These are phyloP conservation scores for Chlorella sp. DNA, from an alignment of 139 green algal species.

Conservation along the genomic window DNA sequence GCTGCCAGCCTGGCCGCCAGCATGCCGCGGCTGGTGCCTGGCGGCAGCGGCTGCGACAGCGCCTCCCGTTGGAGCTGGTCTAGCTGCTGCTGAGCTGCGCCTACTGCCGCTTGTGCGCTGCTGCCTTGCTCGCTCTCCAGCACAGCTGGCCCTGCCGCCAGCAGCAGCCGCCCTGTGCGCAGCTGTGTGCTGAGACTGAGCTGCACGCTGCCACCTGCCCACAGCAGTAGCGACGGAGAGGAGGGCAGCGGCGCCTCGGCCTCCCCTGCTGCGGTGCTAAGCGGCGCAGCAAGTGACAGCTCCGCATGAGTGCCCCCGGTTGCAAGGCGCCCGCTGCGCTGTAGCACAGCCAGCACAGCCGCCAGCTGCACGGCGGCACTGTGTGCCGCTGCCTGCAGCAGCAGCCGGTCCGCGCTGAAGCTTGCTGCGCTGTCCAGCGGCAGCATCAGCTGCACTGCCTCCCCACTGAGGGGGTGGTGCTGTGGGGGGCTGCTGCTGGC, in stretches of 20 bases:
- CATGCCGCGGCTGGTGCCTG: conserved; percentile 20
- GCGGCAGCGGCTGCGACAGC: conserved; percentile 14
- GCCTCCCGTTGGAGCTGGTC: conserved; percentile 1
- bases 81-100: conserved; percentile 16
- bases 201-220: conserved; percentile 14
- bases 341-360: conserved; percentile 15
- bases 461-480: neutral
- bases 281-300: neutral
- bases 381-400: conserved; percentile 14
- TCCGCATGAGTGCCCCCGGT: neutral
- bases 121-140: conserved; percentile 10
- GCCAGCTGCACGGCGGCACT: conserved; percentile 21
- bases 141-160: neutral
- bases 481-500: neutral
- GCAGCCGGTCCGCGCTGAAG: conserved; percentile 3
- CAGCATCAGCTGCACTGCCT: conserved; percentile 17
- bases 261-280: neutral
- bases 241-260: neutral
- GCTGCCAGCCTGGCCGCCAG: conserved; percentile 12
- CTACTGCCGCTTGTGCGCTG: neutral
- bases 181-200: conserved; percentile 24
- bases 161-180: conserved; percentile 17
- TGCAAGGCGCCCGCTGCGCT: neutral
- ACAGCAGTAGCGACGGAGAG: conserved; percentile 13
- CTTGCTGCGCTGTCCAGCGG: neutral